Evolutionary conservation across 179 eudicot species (phyloP), one percentile per base, ranked within the genome.

Genomic region (Spergularia azorica): DNA sequence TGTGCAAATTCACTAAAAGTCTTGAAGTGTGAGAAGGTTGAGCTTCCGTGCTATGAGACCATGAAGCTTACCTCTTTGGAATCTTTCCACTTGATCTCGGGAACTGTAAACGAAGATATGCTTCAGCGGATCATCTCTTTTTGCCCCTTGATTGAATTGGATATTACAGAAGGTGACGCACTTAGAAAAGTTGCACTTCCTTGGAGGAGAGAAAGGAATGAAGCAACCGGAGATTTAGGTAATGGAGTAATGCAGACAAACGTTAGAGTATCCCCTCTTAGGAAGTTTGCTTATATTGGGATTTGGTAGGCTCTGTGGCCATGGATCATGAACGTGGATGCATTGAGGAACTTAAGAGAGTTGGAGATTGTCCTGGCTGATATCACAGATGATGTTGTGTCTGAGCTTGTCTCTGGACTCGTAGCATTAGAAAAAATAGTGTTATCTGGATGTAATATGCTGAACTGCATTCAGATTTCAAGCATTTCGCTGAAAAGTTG

Each of bases 341-440:
- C 57, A 48, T 4, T 68, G 72, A 68, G 41, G 39, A 51, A 68
- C 58, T 68, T 68, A 39, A 68, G 32, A 68, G 17, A 14, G 32
- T 9, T 67, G 70, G 70, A 67, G 18, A 48, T 68, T 48, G 10
- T 4, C 0, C 2, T n/a, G 4, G 39, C 9, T 9, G 72, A 51
- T 48, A 68, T 51, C 50, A 43, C 55, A 64, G 68, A 64, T 64
- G 68, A 64, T 2, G 12, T 13, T 64, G 68, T 38, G 12, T 36
- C 15, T 38, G 41, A 51, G 41, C 18, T 51, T 18, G 18, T 43
- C 5, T 70, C 60, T 54, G 73, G 61, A 52, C 73, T 70, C 21
- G 3, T 39, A 3, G 39, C 16, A 18, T 8, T 70, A 70, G 73
- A 70, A 50, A 51, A 5, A 4, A 10, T 70, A 3, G 8, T 11